Evolutionary conservation across 257 asterid species (phyloP).

Genomic region (Nyctanthes arbortristis): DNA sequence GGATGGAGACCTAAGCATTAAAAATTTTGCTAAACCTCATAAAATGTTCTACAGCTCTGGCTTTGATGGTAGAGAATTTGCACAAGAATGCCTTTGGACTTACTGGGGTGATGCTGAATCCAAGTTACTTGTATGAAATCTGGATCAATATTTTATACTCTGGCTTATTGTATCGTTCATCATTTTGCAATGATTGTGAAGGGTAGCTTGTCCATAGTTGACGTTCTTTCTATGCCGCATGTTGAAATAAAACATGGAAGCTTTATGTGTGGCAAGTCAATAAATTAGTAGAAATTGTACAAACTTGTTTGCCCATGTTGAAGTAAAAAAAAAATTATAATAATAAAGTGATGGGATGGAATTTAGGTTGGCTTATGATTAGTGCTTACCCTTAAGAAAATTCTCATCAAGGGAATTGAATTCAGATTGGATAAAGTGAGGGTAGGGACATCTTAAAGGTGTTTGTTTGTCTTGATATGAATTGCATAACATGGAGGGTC

Average conservation of each 20-base stretch:
- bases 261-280: slow-evolving; percentile 23
- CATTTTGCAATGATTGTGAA: slow-evolving; percentile 12
- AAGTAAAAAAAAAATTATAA: slow-evolving; percentile 10
- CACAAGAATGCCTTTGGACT: slow-evolving; percentile 79
- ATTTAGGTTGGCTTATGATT: slow-evolving; percentile 30
- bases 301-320: slow-evolving; percentile 23
- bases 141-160: slow-evolving; percentile 54
- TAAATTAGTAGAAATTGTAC: slow-evolving; percentile 20
- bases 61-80: slow-evolving; percentile 48
- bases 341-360: slow-evolving; percentile 23
- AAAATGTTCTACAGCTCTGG: slow-evolving; percentile 15
- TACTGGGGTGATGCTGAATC: slow-evolving; percentile 68
- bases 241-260: slow-evolving; percentile 30
- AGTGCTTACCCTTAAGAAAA: slow-evolving; percentile 11
- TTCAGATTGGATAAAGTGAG: slow-evolving; percentile 19
- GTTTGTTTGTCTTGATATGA: slow-evolving; percentile 24
- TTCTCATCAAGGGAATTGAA: slow-evolving; percentile 12
- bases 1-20: slow-evolving; percentile 84
- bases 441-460: slow-evolving; percentile 28
- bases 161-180: slow-evolving; percentile 6
- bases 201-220: not conserved
- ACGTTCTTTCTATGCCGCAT: not conserved
- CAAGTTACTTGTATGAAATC: slow-evolving; percentile 68
- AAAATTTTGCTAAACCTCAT: slow-evolving; percentile 78
- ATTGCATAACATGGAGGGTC: slow-evolving; percentile 30